Evolutionary conservation across 2,329 filamentous ascomycete genomes (phyloP), one percentile per base, ranked within the genome.

Genomic region (Fusarium papillatum): DNA sequence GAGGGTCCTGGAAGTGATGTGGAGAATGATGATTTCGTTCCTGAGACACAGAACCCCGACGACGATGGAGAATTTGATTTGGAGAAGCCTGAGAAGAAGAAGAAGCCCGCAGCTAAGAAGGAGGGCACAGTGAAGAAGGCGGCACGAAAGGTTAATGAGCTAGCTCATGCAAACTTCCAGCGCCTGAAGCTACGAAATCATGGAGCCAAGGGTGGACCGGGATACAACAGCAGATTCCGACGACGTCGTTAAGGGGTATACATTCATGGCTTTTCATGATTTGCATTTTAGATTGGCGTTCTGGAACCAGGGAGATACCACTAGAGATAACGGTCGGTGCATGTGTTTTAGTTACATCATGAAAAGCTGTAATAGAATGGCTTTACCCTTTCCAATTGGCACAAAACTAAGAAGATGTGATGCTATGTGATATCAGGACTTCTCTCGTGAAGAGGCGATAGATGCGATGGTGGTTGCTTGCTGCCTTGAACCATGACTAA

Each of bases 91-190:
- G 72, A 77, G 36, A 38, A 38, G 36, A 34, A 34, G 34, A 55
- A 72, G 66, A 76, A 76, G 69, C 70, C 78, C 17, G 75, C 80
- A 16, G 79, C 81, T 24, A 82, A 81, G 63, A 84, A 85, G 73
- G 86, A 85, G 43, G 86, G 86, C 19, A 81, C 83, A 41, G 85
- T 91, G 55, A 88, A 88, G 80, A 90, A 88, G 81, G 85, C 85
- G 8, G 86, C 84, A 29, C 88, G 88, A 78, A 94, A 93, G 84
- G 90, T 93, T 62, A 92, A 90, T 78, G 90, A 90, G 73, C 82
- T 91, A 76, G 91, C 92, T 17, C 89, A 93, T 78, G 88, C 91
- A 72, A 94, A 94, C 84, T 94, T 93, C 82, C 91, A 91, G 81
- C 85, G 90, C 67, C 81, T 94, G 70, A 93, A 94, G 85, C 83